Evolutionary conservation across 768 basidiomycete species (phyloP), one percentile per base, ranked within the genome.

Genomic region (Suillus subaureus): DNA sequence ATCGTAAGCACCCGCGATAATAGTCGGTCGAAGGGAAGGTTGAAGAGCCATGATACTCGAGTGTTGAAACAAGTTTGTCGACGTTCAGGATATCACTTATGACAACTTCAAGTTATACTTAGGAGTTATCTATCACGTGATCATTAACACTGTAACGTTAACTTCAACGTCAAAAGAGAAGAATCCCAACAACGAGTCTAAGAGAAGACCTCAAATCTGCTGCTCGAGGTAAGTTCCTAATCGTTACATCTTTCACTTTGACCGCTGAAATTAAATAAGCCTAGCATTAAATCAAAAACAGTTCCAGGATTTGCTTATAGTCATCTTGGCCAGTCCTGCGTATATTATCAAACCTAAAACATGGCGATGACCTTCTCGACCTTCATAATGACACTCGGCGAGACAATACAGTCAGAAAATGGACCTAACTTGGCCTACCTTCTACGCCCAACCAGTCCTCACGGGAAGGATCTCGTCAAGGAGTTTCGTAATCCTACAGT

Each of bases 381-480:
- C 21, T 92, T 82, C 70, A 77, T 90, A 26, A 76, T 81, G 12
- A 85, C 89, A 65, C 78, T 93, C 6, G 85, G 85, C 54, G 85
- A 89, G 67, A 84, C 88, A 15, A 78, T 92, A 15, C 72, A 82
- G 15, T 78, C 81, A 18, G 87, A 90, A 74, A 87, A 90, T 71
- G 92, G 91, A 6, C 85, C 83, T 4, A 85, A 86, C 74, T 77
- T 93, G 9, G 91, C 90, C 9, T 91, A 87, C 73, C 81, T 92
- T n/a, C 79, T 93, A 6, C 86, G 90, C 42, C 91, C 90, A 1
- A 89, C 90, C 4, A 90, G 87, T 67, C 87, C 90, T 4, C 92
- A 93, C 68, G 90, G 87, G 21, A 93, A 91, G 74, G 87, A 88
- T 68, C 78, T 92, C 8, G 85, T 90, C 35, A 92, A 91, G 71